Evolutionary conservation across 306 rosid species (phyloP), one percentile per base, ranked within the genome.

Genomic region (Gynostemma pentaphyllum): DNA sequence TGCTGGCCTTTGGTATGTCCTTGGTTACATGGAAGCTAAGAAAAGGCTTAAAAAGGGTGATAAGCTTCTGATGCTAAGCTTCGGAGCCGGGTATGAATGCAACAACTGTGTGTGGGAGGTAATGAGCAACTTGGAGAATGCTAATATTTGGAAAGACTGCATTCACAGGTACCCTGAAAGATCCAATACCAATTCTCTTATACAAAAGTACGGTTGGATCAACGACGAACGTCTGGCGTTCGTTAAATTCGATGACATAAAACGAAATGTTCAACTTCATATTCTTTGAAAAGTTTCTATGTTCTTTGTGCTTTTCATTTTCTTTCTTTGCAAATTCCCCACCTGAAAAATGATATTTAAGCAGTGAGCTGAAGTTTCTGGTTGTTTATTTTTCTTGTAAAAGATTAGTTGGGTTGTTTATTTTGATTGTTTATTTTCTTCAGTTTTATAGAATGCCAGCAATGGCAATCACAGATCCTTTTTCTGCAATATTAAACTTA

Each of bases 1-100:
- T 0, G 97, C 87, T 23, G 91, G 97, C 0, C 79, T 87, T 13
- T 90, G 97, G 97, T 90, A 90, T 42, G 96, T 86, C 49, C 64
- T 87, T 46, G 95, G 97, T 4, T 87, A 85, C 79, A 91, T 91
- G 97, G 96, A 91, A 51, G 97, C 96, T 0, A 91, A 91, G 74
- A 85, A 75, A 85, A 83, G 96, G 78, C 83, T 91, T 0, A 83
- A 79, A 68, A 83, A 80, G 63, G 91, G 91, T 18, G 75, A 91
- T 4, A 71, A 79, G 60, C 75, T 87, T 27, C 66, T 90, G 47
- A 87, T 91, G 97, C 81, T 84, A 5, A 88, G 97, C 36, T 87
- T 91, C 40, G 97, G 97, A 37, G 97, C 97, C 0, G 96, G 97
- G 5, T 87, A 83, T 53, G 83, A 83, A 90, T 87, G 95, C 75